Evolutionary conservation across 345 rosid species (phyloP), one percentile per base, ranked within the genome.

Genomic region (Pistacia atlantica): DNA sequence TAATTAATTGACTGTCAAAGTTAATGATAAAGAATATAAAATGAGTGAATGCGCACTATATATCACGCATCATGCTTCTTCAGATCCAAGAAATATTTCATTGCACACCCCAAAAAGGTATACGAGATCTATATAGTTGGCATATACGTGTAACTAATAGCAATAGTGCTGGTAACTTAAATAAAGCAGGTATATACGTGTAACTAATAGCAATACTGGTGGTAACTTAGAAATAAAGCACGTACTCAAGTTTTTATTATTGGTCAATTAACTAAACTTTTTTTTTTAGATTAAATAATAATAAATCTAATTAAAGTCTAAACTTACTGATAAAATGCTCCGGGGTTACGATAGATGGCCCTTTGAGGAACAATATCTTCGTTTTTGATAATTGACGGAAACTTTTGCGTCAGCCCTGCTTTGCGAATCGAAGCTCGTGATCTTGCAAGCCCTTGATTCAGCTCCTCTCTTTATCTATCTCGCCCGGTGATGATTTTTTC

Each of bases 401-500:
- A n/a, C 71, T 79, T 80, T n/a, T 75, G 81, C 42, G 71, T 46
- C 1, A 73, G 69, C 56, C 84, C 82, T n/a, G 90, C 97, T 56
- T 71, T 73, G 0, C 63, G 83, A 56, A 93, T 93, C 20, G 90
- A 86, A 51, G 88, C 90, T 66, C 98, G 88, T 7, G 97, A 94
- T 75, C 84, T 76, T 8, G 86, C 89, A 1, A 93, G 83, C 84
- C 90, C 97, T 59, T 68, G 74, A 68, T 76, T 86, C 48, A 45
- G 76, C 72, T 77, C 78, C 75, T 46, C 55, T 78, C 28, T 60
- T 20, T 68, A 20, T 49, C 16, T 12, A 42, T 56, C 7, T 12
- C 35, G 12, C 52, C 8, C 46, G 46, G 9, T 38, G 65, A 58
- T 14, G 35, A 22, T 57, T 71, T 46, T 33, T 37, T 18, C 76